These are phyloP conservation scores for Kwoniella bestiolae DNA, from an alignment of 768 basidiomycete genomes.

Conservation along the genomic window DNA sequence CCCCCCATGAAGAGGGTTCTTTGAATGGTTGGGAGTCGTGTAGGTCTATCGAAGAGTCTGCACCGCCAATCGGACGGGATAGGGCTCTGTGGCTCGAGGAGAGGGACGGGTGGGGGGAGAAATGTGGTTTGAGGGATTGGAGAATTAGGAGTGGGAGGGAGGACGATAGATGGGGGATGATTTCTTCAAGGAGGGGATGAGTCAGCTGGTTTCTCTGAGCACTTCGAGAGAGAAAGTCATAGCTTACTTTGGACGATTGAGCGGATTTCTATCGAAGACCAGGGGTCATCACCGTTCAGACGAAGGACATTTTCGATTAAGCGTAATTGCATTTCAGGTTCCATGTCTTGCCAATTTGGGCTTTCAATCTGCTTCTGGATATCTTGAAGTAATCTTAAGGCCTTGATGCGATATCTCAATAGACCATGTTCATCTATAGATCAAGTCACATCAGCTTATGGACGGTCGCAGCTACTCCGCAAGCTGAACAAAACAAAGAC, in stretches of 20 bases:
- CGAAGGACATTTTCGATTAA: slow-evolving; percentile 16
- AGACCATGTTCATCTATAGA: slow-evolving; percentile 11
- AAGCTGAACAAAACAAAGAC: neutral
- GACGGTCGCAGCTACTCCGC: neutral
- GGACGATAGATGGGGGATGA: neutral
- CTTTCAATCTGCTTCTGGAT: neutral
- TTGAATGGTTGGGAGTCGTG: slow-evolving; percentile 47
- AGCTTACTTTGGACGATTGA: slow-evolving; percentile 12
- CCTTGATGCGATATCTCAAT: neutral
- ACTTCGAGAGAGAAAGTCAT: neutral
- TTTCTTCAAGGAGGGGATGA: neutral
- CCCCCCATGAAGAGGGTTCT: slow-evolving; percentile 33
- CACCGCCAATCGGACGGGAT: slow-evolving; percentile 37
- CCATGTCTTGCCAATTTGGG: slow-evolving; percentile 12
- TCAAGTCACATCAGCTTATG: neutral
- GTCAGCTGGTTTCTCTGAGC: neutral
- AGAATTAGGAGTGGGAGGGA: slow-evolving; percentile 10
- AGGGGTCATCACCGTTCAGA: slow-evolving; percentile 13
- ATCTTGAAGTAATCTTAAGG: neutral
- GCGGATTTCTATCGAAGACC: slow-evolving; percentile 11
- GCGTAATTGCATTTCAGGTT: slow-evolving; percentile 8
- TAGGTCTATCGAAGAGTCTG: slow-evolving; percentile 37
- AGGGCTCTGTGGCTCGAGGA: slow-evolving; percentile 41
- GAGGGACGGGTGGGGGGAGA: slow-evolving; percentile 43
- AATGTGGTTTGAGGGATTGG: slow-evolving; percentile 30